Conservation (phyloP, 2,329 filamentous ascomycete species). For the Phaeophleospora eucalypticola region DNA sequence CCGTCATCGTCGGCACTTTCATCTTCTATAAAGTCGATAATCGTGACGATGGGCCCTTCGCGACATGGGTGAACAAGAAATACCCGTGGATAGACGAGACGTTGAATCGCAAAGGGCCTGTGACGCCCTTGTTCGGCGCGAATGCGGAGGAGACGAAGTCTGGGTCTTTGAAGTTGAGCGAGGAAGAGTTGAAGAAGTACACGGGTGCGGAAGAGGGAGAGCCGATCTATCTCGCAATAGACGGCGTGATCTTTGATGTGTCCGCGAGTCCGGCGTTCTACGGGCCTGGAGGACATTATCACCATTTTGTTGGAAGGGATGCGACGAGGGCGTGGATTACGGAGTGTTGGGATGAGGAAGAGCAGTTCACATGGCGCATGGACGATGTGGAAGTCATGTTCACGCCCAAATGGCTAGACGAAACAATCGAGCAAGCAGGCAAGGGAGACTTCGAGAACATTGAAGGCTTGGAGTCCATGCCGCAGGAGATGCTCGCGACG, state of each 20-base stretch:
- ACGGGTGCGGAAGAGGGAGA: conserved; percentile 24
- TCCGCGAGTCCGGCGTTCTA: conserved; percentile 28
- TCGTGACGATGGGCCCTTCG: conserved; percentile 17
- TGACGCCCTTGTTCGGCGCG: conserved; percentile 11
- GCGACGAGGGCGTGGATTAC: conserved; percentile 31
- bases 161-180: conserved; percentile 17
- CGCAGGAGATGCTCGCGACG: conserved; percentile 19
- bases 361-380: conserved; percentile 27
- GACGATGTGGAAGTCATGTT: conserved; percentile 28
- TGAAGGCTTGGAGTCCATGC: conserved; percentile 18
- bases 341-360: conserved; percentile 29
- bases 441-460: conserved; percentile 17
- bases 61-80: conserved; percentile 18
- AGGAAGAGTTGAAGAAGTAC: conserved; percentile 23
- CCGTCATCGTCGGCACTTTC: conserved; percentile 9
- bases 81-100: conserved; percentile 16
- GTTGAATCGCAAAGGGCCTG: conserved; percentile 10
- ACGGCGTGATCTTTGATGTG: conserved; percentile 32
- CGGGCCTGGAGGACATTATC: conserved; percentile 30
- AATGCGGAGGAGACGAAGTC: conserved; percentile 12
- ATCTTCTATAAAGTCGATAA: conserved; percentile 25
- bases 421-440: conserved; percentile 20
- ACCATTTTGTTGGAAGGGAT: conserved; percentile 29
- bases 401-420: conserved; percentile 28
- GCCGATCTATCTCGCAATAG: conserved; percentile 31